Evolutionary conservation across 495 filamentous ascomycete species (phyloP), one percentile per base, ranked within the genome.

Genomic region (Letharia columbiana): DNA sequence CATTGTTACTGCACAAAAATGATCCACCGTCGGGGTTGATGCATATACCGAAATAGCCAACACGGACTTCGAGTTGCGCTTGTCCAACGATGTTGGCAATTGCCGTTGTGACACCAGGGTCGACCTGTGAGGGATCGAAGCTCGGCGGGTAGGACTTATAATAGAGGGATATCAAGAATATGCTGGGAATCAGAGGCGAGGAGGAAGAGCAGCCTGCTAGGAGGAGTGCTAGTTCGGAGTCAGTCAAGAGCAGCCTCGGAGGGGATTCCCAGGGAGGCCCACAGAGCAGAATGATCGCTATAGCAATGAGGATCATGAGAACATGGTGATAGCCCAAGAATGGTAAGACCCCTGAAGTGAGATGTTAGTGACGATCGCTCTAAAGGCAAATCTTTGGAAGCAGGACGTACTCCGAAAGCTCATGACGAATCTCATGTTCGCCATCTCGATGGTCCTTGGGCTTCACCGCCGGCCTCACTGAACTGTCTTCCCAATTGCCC

Each of bases 301-400:
- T 81, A 47, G 91, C 91, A 72, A 98, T 96, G 61, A 99, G 78
- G 70, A 98, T 89, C 94, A 99, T 98, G 70, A 99, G 82, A 58
- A 97, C 89, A 84, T 99, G 94, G 78, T 99, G 94, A 77, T 98
- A 99, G 68, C 95, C 94, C 67, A 99, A 86, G 78, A 96, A 91
- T 66, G 94, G 93, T 79, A 97, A 83, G 72, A 93, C 85, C 71
- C 91, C 91, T 96, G 70, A 37, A 28, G 70, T 42, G 11, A 15
- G 40, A 28, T 31, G 40, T 61, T n/a, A 60, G 35, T 28, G 57
- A 35, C 61, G 40, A 57, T 31, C 37, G 33, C 12, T 37, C 1
- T 64, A n/a, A 12, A 12, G 7, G 6, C 9, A 6, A 62, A 17
- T 39, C 33, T 17, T 33, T 65, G 31, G 8, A 31, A 6, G 3